Base-by-base conservation (phyloP, 148 eudicot genomes). In the Rhododendron williamsianum region DNA sequence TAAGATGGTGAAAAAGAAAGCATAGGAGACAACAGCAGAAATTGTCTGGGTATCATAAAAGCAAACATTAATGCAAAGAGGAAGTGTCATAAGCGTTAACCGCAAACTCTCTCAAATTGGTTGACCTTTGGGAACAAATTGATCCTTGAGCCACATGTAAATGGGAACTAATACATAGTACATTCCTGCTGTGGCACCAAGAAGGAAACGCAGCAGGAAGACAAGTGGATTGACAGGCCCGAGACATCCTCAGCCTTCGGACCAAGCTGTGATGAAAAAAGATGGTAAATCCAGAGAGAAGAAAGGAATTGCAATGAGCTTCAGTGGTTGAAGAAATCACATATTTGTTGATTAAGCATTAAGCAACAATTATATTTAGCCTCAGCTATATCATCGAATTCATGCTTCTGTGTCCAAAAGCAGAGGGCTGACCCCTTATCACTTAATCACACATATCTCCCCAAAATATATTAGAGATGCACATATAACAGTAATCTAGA, bases 61-160 rank as follows among this genome's bases (percentile, higher is more conserved):
- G n/a, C 25, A 74, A 74, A 74, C 43, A 74, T 18, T 36, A 15
- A 36, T 2, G 4, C 78, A 73, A 35, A 73, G 1, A 33, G 78
- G 10, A 74, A 74, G 11, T 36, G 16, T 38, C 78, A 74, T 36
- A 74, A 74, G 38, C 46, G n/a, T 74, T 38, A 2, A 35, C 46
- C 16, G 46, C 35, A 65, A 38, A 12, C 56, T 84, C 83, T 52
- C 71, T 93, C 88, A 95, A n/a, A 95, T 87, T 18, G 98, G 94
- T 83, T 87, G 81, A 72, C 91, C 96, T 90, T 91, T 91, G 19
- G 98, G 97, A 77, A 94, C 90, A 73, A 93, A 86, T 86, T 89
- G 93, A 87, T 95, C 97, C 82, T 95, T 95, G 89, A 95, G 91
- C 98, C 96, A 95, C 98, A 95, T 95, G 91, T 95, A 95, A 46